phyloP scores from a whole-genome alignment of 768 basidiomycete species.

The Calocybe gangraenosa region DNA sequence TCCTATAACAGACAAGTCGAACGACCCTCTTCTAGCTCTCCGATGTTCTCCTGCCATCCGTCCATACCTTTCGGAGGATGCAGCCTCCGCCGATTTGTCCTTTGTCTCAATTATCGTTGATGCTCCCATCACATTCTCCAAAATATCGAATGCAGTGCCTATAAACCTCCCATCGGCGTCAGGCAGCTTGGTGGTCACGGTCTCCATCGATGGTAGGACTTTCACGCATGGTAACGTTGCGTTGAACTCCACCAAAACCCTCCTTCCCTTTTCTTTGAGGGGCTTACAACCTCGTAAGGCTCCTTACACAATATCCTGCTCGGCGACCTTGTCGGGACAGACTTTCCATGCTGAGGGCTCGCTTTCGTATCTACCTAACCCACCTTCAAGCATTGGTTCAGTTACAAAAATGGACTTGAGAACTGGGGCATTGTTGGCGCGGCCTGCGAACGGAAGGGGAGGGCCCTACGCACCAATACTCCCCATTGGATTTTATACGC shows the following conservation, averaged over 20 bases:
- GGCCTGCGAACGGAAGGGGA: conserved; percentile 45
- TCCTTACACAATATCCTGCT: conserved; percentile 34
- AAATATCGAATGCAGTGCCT: conserved; percentile 42
- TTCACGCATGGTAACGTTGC: conserved; percentile 42
- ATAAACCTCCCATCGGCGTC: conserved; percentile 28
- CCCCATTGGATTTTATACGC: conserved; percentile 74
- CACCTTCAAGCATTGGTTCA: conserved; percentile 40
- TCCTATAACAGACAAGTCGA: conserved; percentile 30
- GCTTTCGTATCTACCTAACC: conserved; percentile 48
- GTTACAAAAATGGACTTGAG: conserved; percentile 64
- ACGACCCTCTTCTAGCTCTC: conserved; percentile 46
- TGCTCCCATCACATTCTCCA: conserved; percentile 41
- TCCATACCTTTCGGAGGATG: conserved; percentile 57
- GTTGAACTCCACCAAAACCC: conserved; percentile 46
- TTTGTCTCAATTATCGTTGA: conserved; percentile 49
- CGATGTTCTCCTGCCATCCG: conserved; percentile 56
- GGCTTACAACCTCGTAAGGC: conserved; percentile 37
- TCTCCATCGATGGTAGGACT: conserved; percentile 40
- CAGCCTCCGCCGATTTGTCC: conserved; percentile 22
- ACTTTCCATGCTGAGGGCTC: conserved; percentile 39
- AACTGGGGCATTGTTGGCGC: conserved; percentile 52
- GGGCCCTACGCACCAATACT: conserved; percentile 53
- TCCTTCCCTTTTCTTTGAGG: conserved; percentile 45
- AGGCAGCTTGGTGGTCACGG: conserved; percentile 34
- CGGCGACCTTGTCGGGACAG: conserved; percentile 34